Base-by-base conservation (phyloP, 208 protist genomes). In the Acanthamoeba quina region DNA sequence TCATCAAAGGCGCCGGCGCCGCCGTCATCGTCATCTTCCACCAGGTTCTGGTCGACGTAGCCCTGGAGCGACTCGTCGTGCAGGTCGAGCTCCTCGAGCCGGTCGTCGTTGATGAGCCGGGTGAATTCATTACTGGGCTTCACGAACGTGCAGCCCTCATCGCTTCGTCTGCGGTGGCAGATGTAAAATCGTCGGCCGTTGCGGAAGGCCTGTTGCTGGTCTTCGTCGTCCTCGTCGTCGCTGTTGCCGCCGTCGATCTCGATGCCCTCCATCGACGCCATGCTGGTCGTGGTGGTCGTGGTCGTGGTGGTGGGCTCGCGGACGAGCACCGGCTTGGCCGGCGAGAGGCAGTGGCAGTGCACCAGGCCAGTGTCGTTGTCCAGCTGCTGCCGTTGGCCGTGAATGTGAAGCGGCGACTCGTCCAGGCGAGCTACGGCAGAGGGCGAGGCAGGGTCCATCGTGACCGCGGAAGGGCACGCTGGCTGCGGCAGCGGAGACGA, bases 281-380 rank as follows among this genome's bases (percentile, higher is more conserved):
- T 37, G 37, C 37, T 37, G 37, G 37, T 37, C 37, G 37, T 37
- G 37, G 37, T 37, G 37, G 58, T 19, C 19, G 58, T 10, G 9
- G 19, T 10, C 24, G 21, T n/a, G 58, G 24, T 21, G 3, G 58
- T 17, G 3, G 58, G 21, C 13, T 64, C 58, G 17, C 58, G 11
- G 58, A 74, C 66, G 29, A 74, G 29, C 66, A 74, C 29, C 10
- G 66, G 66, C 29, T 41, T 74, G 29, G 66, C 66, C 66, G 66
- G 66, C 29, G 66, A 15, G 29, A 74, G 34, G 34, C 66, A 74
- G 66, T 74, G 29, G 66, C 66, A 74, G 66, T 74, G 66, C n/a
- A 74, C 66, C 66, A 44, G 0, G 6, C 66, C 66, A 19, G 66
- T 74, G 2, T 74, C 66, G 29, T 7, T 74, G 34, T 44, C 26